Conservation (phyloP, 495 filamentous ascomycete genomes). For the Talaromyces proteolyticus region DNA sequence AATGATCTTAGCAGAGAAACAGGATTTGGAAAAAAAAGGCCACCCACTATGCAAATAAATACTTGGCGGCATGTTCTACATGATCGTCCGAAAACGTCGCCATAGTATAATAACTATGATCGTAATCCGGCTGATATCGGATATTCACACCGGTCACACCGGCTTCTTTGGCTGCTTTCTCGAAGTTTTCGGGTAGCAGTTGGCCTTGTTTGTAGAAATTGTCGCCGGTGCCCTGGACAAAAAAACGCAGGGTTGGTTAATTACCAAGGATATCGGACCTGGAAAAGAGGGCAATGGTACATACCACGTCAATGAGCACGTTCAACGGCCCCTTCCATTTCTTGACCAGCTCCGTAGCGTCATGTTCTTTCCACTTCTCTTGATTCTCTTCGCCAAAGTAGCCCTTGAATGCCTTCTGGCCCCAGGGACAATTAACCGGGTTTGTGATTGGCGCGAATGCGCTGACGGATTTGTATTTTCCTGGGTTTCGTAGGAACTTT, state of each 20-base stretch:
- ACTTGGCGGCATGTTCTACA: slow-evolving; percentile 83
- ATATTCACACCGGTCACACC: slow-evolving; percentile 62
- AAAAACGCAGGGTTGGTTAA: not conserved
- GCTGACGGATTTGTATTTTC: slow-evolving; percentile 77
- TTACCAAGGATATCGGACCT: not conserved
- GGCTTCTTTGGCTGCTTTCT: slow-evolving; percentile 65
- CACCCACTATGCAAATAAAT: slow-evolving; percentile 56
- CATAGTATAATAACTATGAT: slow-evolving; percentile 96
- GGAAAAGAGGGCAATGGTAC: slow-evolving; percentile 12
- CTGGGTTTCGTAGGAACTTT: slow-evolving; percentile 81
- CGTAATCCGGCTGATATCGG: slow-evolving; percentile 87
- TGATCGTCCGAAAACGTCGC: slow-evolving; percentile 85
- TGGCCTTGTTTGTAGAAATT: slow-evolving; percentile 94
- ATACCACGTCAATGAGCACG: slow-evolving; percentile 75
- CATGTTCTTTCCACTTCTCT: slow-evolving; percentile 77
- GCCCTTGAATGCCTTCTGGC: slow-evolving; percentile 87
- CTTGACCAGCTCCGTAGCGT: slow-evolving; percentile 86
- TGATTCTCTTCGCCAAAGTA: slow-evolving; percentile 74
- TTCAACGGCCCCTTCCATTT: slow-evolving; percentile 66
- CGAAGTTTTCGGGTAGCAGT: slow-evolving; percentile 89
- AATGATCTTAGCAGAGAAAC: slow-evolving; percentile 5
- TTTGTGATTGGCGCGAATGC: slow-evolving; percentile 93
- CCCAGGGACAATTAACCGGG: slow-evolving; percentile 83
- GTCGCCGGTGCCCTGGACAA: slow-evolving; percentile 71
- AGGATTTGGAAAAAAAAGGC: slow-evolving; percentile 9